Evolutionary conservation across 139 green algal species (phyloP).

Genomic region (Volvox africanus): DNA sequence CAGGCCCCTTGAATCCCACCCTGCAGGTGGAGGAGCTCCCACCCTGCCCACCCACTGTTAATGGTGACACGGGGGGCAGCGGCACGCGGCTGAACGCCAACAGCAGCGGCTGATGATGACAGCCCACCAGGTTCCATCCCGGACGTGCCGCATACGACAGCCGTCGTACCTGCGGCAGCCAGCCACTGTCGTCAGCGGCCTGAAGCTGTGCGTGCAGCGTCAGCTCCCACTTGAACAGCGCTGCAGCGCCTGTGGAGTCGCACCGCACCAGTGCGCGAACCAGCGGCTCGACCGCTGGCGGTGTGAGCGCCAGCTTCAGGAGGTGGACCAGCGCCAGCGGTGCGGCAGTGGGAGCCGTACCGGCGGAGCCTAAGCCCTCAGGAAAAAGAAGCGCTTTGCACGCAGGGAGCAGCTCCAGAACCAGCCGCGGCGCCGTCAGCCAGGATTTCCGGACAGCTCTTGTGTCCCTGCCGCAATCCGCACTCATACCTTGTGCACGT

Average conservation of each 20-base stretch:
- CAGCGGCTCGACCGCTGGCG: neutral
- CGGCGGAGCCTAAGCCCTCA: too few relatives aligned
- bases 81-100: constrained; percentile 41
- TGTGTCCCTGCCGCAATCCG: neutral
- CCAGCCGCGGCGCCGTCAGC: constrained; percentile 33
- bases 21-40: neutral
- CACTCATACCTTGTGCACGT: neutral
- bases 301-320: neutral
- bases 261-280: constrained; percentile 16
- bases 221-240: constrained; percentile 53
- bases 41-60: neutral
- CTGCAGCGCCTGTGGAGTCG: constrained; percentile 4
- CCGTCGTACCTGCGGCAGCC: neutral
- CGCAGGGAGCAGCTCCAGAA: constrained; percentile 41
- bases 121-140: neutral
- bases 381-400: constrained; percentile 2
- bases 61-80: neutral
- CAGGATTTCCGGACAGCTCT: neutral
- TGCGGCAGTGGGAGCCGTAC: neutral
- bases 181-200: neutral
- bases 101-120: constrained; percentile 43
- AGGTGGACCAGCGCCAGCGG: constrained; percentile 20
- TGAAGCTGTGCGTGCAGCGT: constrained; percentile 33
- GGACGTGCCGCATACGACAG: constrained; percentile 6
- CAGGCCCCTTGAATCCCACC: neutral